A percentile compares a stretch with the other conserved stretches of the same genome.
These are phyloP conservation scores for Pisolithus marmoratus DNA, from an alignment of 768 basidiomycete genomes.

Conservation along the genomic window DNA sequence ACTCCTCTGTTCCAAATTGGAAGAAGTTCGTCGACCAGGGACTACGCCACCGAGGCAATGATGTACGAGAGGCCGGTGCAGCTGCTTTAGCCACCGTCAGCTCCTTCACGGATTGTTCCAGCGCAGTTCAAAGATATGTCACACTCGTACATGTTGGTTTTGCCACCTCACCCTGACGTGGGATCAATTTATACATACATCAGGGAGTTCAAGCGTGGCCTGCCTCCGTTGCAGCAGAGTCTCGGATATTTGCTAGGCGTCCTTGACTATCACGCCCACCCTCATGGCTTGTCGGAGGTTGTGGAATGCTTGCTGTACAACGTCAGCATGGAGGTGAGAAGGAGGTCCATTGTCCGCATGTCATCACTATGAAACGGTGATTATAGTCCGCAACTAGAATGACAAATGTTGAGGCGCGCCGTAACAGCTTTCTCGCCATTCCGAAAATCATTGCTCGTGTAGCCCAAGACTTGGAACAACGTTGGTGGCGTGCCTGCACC, in stretches of 20 bases:
- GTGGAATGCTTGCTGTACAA: constrained; percentile 55
- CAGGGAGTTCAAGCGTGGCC: constrained; percentile 48
- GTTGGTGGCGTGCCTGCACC: constrained; percentile 34
- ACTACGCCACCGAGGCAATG: constrained; percentile 56
- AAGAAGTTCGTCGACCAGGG: constrained; percentile 61
- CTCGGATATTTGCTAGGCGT: constrained; percentile 64
- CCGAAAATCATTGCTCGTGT: constrained; percentile 43
- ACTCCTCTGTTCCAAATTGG: constrained; percentile 56
- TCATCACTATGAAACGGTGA: constrained; percentile 11
- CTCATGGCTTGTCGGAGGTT: constrained; percentile 48
- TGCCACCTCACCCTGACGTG: constrained; percentile 13
- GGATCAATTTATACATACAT: constrained; percentile 47
- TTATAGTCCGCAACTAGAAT: constrained; percentile 30
- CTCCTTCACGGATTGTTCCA: constrained; percentile 57
- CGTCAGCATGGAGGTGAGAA: constrained; percentile 50
- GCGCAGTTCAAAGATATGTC: constrained; percentile 70
- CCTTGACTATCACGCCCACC: constrained; percentile 56
- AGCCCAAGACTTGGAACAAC: constrained; percentile 34
- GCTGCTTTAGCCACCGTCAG: constrained; percentile 66
- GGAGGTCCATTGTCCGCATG: constrained; percentile 8
- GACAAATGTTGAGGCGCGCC: constrained; percentile 52
- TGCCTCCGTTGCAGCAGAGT: constrained; percentile 61
- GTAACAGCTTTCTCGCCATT: constrained; percentile 46
- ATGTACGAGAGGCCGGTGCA: constrained; percentile 76
- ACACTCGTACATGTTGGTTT: constrained; percentile 8